Conservation (phyloP, 148 eudicot species). For the Talinum fruticosum region DNA sequence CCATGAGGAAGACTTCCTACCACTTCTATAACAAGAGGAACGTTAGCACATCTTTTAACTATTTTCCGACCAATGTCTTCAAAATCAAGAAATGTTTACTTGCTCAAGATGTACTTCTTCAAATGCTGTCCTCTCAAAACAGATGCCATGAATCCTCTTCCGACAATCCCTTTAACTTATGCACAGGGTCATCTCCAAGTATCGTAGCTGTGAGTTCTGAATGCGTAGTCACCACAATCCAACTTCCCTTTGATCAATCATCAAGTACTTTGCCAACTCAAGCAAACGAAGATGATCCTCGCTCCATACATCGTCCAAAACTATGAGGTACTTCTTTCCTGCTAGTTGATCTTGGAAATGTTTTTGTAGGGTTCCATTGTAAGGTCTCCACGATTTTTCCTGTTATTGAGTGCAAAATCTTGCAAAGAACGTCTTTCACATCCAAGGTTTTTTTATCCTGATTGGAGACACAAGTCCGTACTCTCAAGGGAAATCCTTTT, state of each 20-base stretch:
- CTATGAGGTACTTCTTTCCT: conserved; percentile 27
- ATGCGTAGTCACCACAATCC: conserved; percentile 38
- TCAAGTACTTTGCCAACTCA: conserved; percentile 9
- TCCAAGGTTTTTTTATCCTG: conserved; percentile 8
- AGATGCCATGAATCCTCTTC: conserved; percentile 24
- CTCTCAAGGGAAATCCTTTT: conserved; percentile 17
- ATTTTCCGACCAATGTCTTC: conserved; percentile 26
- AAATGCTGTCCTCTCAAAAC: conserved; percentile 29
- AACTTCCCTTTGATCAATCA: conserved; percentile 26
- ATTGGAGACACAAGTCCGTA: conserved; percentile 34
- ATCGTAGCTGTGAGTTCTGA: conserved; percentile 18
- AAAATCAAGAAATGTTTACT: neutral
- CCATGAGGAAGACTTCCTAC: conserved; percentile 32
- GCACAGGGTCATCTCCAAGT: conserved; percentile 6
- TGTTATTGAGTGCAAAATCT: conserved; percentile 12
- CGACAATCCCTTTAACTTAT: conserved; percentile 29
- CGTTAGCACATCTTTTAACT: conserved; percentile 15
- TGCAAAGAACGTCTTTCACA: conserved; percentile 14
- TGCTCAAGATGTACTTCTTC: neutral
- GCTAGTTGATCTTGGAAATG: conserved; percentile 6
- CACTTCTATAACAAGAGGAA: conserved; percentile 31
- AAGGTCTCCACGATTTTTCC: neutral
- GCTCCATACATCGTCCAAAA: conserved; percentile 34
- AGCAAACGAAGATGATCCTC: conserved; percentile 17
- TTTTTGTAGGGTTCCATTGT: conserved; percentile 12